Evolutionary conservation across 345 rosid genomes (phyloP).

Genomic region (Isatis tinctoria): DNA sequence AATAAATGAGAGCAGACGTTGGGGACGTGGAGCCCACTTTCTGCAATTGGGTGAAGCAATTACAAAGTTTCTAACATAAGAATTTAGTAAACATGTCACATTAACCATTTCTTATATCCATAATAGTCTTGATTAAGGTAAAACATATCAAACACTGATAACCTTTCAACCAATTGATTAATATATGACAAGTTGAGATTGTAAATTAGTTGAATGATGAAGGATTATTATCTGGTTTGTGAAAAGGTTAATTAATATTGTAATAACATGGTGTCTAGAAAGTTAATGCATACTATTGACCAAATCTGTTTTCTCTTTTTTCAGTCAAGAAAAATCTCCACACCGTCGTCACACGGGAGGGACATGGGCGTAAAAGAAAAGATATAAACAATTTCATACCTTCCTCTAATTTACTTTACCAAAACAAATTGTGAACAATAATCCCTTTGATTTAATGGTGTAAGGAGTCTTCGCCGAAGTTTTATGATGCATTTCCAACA

Average conservation of each 20-base stretch:
- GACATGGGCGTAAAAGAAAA: background rate
- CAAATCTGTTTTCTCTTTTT: background rate
- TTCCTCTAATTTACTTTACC: background rate
- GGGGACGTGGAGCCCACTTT: conserved; percentile 14
- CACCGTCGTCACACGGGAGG: background rate
- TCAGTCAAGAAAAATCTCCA: background rate
- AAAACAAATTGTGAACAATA: background rate
- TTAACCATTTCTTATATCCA: conserved; percentile 3
- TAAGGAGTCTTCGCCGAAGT: background rate
- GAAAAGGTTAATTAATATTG: background rate
- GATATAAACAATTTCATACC: background rate
- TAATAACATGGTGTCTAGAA: background rate
- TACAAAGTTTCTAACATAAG: conserved; percentile 2
- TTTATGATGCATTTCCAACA: background rate
- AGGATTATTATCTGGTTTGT: background rate
- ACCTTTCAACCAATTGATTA: background rate
- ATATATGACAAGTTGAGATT: background rate
- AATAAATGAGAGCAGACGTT: background rate
- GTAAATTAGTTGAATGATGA: background rate
- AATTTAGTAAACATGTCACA: conserved; percentile 14
- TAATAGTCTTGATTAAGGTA: conserved; percentile 11
- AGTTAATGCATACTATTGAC: background rate
- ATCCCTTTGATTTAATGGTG: background rate
- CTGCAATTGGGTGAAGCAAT: conserved; percentile 26
- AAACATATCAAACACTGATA: background rate